A percentile compares a stretch with the other conserved stretches of the same genome.
Evolutionary conservation across 345 rosid genomes (phyloP).

Genomic region (Hypericum androsaemum): DNA sequence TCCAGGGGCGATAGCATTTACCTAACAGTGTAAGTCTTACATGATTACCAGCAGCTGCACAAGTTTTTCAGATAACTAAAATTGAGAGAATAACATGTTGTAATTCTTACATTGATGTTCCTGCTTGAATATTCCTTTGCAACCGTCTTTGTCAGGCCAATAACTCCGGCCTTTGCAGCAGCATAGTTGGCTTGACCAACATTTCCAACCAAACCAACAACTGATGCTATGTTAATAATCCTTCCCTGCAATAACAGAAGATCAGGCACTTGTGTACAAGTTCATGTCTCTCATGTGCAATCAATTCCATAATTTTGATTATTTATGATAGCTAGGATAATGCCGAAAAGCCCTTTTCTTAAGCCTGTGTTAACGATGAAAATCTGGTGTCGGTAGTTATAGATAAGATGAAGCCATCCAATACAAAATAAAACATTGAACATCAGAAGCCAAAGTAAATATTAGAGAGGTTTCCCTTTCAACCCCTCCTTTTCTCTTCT

Average conservation of each 20-base stretch:
- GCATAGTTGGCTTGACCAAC: slow-evolving; percentile 93
- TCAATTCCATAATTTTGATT: too few species aligned
- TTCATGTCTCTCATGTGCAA: too few species aligned
- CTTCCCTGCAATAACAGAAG: slow-evolving; percentile 44
- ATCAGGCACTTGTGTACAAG: too few species aligned
- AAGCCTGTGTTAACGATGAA: too few species aligned
- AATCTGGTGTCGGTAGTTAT: too few species aligned
- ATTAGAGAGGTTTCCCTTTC: too few species aligned
- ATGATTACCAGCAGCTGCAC: slow-evolving; percentile 4
- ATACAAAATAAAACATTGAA: too few species aligned
- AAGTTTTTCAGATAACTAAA: background rate
- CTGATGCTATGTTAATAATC: slow-evolving; percentile 80
- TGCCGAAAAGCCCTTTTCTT: too few species aligned
- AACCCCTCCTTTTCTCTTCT: too few species aligned
- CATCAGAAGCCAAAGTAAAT: too few species aligned
- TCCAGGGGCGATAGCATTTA: slow-evolving; percentile 89
- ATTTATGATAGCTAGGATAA: too few species aligned
- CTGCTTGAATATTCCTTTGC: slow-evolving; percentile 92
- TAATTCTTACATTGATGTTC: slow-evolving; percentile 59
- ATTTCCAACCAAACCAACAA: slow-evolving; percentile 93
- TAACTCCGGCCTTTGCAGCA: slow-evolving; percentile 98
- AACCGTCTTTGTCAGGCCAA: slow-evolving; percentile 71
- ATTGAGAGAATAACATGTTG: slow-evolving; percentile 5
- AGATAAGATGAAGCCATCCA: too few species aligned
- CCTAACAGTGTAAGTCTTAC: slow-evolving; percentile 24